phyloP scores from a whole-genome alignment of 2,329 filamentous ascomycete species.

The Alternaria sp. region DNA sequence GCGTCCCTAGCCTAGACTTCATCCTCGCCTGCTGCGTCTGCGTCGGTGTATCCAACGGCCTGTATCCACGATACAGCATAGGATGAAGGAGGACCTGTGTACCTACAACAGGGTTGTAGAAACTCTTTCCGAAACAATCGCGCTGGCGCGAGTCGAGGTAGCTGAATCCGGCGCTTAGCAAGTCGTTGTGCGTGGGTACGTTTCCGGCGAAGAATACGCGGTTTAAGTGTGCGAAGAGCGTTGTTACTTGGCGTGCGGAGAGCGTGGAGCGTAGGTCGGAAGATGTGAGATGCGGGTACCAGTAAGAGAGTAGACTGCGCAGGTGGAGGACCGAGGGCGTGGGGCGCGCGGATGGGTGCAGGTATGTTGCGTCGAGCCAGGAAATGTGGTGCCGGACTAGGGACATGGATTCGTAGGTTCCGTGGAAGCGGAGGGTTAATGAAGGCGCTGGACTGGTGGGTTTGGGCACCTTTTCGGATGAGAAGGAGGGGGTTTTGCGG shows the following conservation, averaged over 20 bases:
- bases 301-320: slow-evolving; percentile 8
- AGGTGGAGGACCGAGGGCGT: slow-evolving; percentile 9
- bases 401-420: slow-evolving; percentile 24
- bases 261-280: slow-evolving; percentile 13
- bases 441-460: neutral
- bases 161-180: slow-evolving; percentile 13
- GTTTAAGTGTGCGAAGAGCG: slow-evolving; percentile 17
- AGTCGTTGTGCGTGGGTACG: slow-evolving; percentile 10
- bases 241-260: slow-evolving; percentile 9
- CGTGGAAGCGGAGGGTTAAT: slow-evolving; percentile 14
- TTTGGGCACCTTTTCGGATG: neutral
- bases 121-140: slow-evolving; percentile 17
- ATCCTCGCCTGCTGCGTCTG: neutral
- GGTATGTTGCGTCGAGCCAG: slow-evolving; percentile 21
- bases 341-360: slow-evolving; percentile 1
- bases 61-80: slow-evolving; percentile 11
- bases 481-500: neutral
- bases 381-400: slow-evolving; percentile 21
- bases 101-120: slow-evolving; percentile 18
- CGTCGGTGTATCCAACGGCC: neutral
- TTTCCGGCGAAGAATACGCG: slow-evolving; percentile 16
- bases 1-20: slow-evolving; percentile 10
- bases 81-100: slow-evolving; percentile 22
- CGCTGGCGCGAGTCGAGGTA: slow-evolving; percentile 7
- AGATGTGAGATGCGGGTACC: slow-evolving; percentile 13